A percentile compares a stretch with the other conserved stretches of the same genome.
phyloP scores from a whole-genome alignment of 441 rosid genomes.

The Bruguiera hainesii region DNA sequence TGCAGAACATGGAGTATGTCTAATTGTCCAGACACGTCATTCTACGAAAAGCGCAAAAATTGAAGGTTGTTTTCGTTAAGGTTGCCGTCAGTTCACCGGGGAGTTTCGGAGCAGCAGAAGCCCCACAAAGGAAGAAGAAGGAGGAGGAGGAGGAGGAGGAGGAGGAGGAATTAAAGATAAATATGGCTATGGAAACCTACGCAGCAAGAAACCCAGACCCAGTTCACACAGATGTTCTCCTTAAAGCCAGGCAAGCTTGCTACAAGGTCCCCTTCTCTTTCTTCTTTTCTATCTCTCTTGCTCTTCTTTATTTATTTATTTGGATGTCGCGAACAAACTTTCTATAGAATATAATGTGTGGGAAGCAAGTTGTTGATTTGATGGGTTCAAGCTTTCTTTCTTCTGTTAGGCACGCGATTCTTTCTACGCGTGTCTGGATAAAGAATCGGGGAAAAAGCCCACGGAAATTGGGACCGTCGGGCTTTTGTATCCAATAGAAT shows the following conservation, averaged over 20 bases:
- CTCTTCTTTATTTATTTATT: neutral
- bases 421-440: constrained; percentile 66
- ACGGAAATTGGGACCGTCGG: constrained; percentile 74
- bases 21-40: no score
- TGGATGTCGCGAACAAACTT: neutral
- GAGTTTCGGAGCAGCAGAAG: no score
- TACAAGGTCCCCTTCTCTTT: constrained; percentile 39
- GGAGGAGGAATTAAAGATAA: no score
- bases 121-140: no score
- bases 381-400: neutral
- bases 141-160: no score
- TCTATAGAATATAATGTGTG: neutral
- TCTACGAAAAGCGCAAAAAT: no score
- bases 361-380: neutral
- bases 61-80: no score
- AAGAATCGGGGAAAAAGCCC: constrained; percentile 58
- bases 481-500: constrained; percentile 63
- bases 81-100: no score
- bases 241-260: constrained; percentile 56
- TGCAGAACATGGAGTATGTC: no score
- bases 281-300: neutral
- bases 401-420: constrained; percentile 58
- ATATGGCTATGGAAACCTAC: constrained; percentile 32
- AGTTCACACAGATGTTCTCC: constrained; percentile 57
- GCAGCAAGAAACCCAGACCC: constrained; percentile 41